Evolutionary conservation across 805 yeast genomes (phyloP).

Genomic region (Metschnikowia borealis): DNA sequence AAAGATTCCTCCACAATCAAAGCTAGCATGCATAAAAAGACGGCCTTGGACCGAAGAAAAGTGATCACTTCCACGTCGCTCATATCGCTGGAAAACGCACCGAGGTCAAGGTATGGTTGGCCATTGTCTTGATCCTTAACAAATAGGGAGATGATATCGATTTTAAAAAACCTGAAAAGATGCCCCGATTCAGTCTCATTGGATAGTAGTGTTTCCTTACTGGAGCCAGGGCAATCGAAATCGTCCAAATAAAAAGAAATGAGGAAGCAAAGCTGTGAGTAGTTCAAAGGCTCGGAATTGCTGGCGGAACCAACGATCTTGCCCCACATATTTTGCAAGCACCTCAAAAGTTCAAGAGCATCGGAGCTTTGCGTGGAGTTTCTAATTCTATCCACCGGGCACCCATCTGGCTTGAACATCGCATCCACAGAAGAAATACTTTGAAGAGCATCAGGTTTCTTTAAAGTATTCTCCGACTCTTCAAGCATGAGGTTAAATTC

Average conservation of each 20-base stretch:
- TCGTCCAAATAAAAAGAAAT: conserved; percentile 28
- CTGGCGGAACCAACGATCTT: conserved; percentile 17
- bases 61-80: conserved; percentile 17
- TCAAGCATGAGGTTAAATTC: conserved; percentile 36
- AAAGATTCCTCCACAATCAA: conserved; percentile 32
- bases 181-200: conserved; percentile 21
- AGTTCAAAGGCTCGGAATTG: conserved; percentile 20
- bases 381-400: not conserved
- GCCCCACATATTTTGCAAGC: conserved; percentile 28
- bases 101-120: conserved; percentile 7
- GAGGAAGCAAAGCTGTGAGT: conserved; percentile 25
- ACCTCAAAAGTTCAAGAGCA: conserved; percentile 15
- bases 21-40: conserved; percentile 28
- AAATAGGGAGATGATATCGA: conserved; percentile 21
- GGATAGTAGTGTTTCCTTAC: not conserved
- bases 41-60: conserved; percentile 22
- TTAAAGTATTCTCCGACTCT: conserved; percentile 11
- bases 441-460: not conserved
- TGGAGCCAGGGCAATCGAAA: conserved; percentile 2
- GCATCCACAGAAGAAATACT: not conserved
- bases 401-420: not conserved
- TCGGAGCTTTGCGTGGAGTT: conserved; percentile 7
- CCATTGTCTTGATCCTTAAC: conserved; percentile 17
- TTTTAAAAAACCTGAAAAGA: conserved; percentile 23
- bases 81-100: conserved; percentile 9